These are phyloP conservation scores for Tolypocladium cylindrosporum DNA, from an alignment of 2,329 filamentous ascomycete species.

Conservation along the genomic window DNA sequence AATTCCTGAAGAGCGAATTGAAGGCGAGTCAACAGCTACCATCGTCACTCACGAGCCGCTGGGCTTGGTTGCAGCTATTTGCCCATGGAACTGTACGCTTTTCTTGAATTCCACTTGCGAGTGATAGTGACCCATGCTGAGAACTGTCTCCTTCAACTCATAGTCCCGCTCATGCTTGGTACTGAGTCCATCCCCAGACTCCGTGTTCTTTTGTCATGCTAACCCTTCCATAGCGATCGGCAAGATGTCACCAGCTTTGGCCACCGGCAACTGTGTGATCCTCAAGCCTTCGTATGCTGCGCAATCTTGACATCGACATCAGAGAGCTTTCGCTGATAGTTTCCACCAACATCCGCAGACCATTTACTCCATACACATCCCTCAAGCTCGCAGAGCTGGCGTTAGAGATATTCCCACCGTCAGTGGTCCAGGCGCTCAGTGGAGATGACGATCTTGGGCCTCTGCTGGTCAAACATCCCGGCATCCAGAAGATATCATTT, in stretches of 20 bases:
- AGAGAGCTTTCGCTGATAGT: not conserved
- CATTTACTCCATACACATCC: constrained; percentile 42
- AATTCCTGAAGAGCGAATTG: not conserved
- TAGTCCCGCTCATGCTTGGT: constrained; percentile 1
- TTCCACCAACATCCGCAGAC: constrained; percentile 6
- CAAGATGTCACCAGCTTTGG: constrained; percentile 44
- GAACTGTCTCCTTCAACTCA: not conserved
- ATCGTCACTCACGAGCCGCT: constrained; percentile 14
- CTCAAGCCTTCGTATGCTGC: constrained; percentile 35
- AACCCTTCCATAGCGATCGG: constrained; percentile 25
- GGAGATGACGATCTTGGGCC: constrained; percentile 52
- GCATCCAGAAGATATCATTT: constrained; percentile 51
- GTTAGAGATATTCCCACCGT: constrained; percentile 44
- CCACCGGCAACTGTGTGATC: constrained; percentile 34
- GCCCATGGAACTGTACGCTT: constrained; percentile 39
- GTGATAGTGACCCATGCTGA: constrained; percentile 21
- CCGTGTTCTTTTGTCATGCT: not conserved
- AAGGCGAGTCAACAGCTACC: not conserved
- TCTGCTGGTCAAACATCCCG: constrained; percentile 43
- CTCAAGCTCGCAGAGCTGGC: constrained; percentile 49
- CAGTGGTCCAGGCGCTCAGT: constrained; percentile 48
- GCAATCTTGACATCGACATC: not conserved
- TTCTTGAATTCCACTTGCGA: not conserved
- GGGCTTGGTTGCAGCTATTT: constrained; percentile 30
- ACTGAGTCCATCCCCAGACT: not conserved